Evolutionary conservation across 2,329 filamentous ascomycete genomes (phyloP), one percentile per base, ranked within the genome.

Genomic region (Camptophora hylomeconis): DNA sequence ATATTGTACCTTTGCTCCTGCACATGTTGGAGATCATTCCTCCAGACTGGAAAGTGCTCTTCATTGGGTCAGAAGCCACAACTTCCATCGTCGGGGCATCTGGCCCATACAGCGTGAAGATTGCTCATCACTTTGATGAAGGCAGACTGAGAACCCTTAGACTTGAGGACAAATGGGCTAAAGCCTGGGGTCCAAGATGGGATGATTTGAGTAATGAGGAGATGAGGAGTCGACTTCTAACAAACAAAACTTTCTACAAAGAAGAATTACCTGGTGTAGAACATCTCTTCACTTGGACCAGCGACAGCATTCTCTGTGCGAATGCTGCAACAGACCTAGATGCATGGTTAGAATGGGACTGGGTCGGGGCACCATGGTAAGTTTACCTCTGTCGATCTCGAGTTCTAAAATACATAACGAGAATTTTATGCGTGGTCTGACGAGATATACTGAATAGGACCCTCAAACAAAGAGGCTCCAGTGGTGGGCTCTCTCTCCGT

Each of bases 291-390:
- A 8, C 8, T n/a, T 20, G 8, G 8, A n/a, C 8, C n/a, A n/a
- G n/a, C 8, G 8, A n/a, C 8, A n/a, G 8, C 19, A 20, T 20
- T 8, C 19, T 20, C 8, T 20, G 19, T n/a, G 19, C 19, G 8
- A 20, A 20, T n/a, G 19, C 19, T 8, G 20, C 25, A 9, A 17
- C 17, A 23, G 20, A 16, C 16, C 11, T 31, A 10, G 24, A 31
- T 12, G 29, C 25, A 12, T 31, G 29, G 22, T 24, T 24, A 14
- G 22, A 14, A 7, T 24, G 22, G 22, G 22, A 24, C 22, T 24
- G 7, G 7, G 29, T 31, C 17, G 29, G 29, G 11, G 29, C 29
- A 17, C 29, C 29, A 13, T 31, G 29, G 29, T 31, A 7, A 31
- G 29, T 31, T 5, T 9, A 14, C 20, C 15, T 11, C 8, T 7